Conservation (phyloP, 2,329 filamentous ascomycete species). For the Dactylonectria estremocensis region DNA sequence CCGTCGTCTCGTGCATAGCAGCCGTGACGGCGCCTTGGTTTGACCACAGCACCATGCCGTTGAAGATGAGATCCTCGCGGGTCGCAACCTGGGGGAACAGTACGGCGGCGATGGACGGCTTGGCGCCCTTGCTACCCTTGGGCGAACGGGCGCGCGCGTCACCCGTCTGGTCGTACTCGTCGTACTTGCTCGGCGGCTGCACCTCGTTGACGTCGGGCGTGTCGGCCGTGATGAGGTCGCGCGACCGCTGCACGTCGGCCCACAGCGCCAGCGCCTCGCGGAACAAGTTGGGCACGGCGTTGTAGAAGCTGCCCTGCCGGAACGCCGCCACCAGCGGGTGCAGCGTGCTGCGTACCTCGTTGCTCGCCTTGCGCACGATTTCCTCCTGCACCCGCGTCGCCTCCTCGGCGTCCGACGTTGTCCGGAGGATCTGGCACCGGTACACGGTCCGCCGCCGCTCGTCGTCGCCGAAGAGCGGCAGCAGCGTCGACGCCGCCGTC, state of each 20-base stretch:
- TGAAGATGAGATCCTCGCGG: slow-evolving; percentile 42
- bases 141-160: neutral
- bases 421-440: slow-evolving; percentile 48
- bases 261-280: slow-evolving; percentile 45
- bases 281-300: slow-evolving; percentile 43
- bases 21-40: slow-evolving; percentile 40
- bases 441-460: slow-evolving; percentile 46
- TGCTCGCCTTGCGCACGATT: slow-evolving; percentile 46
- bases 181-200: slow-evolving; percentile 36
- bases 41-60: slow-evolving; percentile 45
- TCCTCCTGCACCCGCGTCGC: slow-evolving; percentile 40
- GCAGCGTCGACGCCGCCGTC: slow-evolving; percentile 37
- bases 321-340: slow-evolving; percentile 41
- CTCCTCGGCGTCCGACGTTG: slow-evolving; percentile 40
- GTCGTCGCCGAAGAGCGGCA: slow-evolving; percentile 45
- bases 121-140: slow-evolving; percentile 26
- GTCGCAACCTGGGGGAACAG: slow-evolving; percentile 48
- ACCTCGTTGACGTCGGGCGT: slow-evolving; percentile 40
- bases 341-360: slow-evolving; percentile 40
- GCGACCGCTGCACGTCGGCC: slow-evolving; percentile 45
- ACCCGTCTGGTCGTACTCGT: slow-evolving; percentile 37
- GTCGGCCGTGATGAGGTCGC: slow-evolving; percentile 46
- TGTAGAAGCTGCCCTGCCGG: slow-evolving; percentile 46
- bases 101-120: slow-evolving; percentile 27
- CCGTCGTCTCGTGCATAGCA: slow-evolving; percentile 34